Base-by-base conservation (phyloP, 306 rosid species). In the Inga laurina region DNA sequence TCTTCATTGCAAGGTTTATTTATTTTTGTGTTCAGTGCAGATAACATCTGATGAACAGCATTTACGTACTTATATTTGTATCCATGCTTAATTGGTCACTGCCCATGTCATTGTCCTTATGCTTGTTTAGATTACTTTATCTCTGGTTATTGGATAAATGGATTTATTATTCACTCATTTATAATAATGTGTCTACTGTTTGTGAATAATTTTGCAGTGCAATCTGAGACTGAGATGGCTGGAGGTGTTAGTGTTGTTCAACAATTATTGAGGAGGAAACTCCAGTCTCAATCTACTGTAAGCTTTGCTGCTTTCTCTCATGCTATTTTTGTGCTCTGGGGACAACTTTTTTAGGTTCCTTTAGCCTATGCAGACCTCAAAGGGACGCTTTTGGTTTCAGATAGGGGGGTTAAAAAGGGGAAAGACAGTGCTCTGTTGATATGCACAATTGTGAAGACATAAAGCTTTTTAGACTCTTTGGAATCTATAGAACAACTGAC, bases 211-310 rank as follows among this genome's bases (percentile, higher is more conserved):
- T 34, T 57, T 75, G 27, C 79, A 75, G 79, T 75, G 65, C 37
- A 45, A 7, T 56, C 11, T 68, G 45, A 16, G 78, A 94, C 93
- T 49, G 9, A 70, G 81, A 94, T 94, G 98, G 97, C 97, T 90
- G 94, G 97, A 88, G 92, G 93, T 88, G 89, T 89, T 79, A 82
- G 5, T 35, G 37, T 35, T 35, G 37, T 94, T 86, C 91, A 81
- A 81, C 94, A 88, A 79, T 82, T 93, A 67, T 84, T 94, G 86
- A 90, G 93, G 87, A 90, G 94, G 86, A 93, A 91, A 82, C 88
- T 94, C 87, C 86, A 74, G 54, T 89, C 91, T 78, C 92, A 83
- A 45, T 82, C 87, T 75, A 76, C 86, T 57, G 98, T 95, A 88
- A 88, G 92, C 80, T 71, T 57, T 82, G 21, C 64, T 57, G 2